Base-by-base conservation (phyloP, 1,284 basidiomycete species). In the Peniophora sp. region DNA sequence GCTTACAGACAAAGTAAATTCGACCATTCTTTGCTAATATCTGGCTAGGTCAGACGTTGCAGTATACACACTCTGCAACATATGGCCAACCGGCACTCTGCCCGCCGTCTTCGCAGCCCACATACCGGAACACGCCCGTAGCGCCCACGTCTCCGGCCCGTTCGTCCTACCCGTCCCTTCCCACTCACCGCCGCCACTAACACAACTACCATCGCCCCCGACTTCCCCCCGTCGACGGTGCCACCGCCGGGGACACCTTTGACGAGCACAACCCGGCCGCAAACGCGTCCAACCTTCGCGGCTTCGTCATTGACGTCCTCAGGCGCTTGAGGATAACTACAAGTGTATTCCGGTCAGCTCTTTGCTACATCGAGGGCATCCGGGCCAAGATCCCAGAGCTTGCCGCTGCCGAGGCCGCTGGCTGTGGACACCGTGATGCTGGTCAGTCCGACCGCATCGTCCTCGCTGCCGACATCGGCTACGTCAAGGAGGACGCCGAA, bases 331-430 rank as follows among this genome's bases (percentile, higher is more conserved):
- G 83, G 48, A 89, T 86, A 1, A 87, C 87, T 10, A 83, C 81
- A 18, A 78, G 73, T 44, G 83, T 88, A 14, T 71, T 90, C 5
- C 86, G 89, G 62, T 85, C 85, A 0, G 88, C 86, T 0, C 67
- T 90, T 0, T 90, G 87, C 63, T 90, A 89, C 58, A 68, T 90
- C 23, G 84, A 88, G 62, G 87, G 84, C 3, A 74, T 89, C 18
- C 79, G 85, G 9, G 59, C 68, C 22, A 85, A 81, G 65, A 65
- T 89, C 3, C 79, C 83, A 2, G 77, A 81, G 41, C 68, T 88
- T 11, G 67, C 78, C 53, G 68, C 62, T 3, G 69, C 73, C 58
- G 83, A 85, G 56, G 69, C 68, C 55, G 55, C 62, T 47, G 70
- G 69, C 35, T 55, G 70, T 52, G 71, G 69, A 2, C 58, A 65